Evolutionary conservation across 495 filamentous ascomycete genomes (phyloP), one percentile per base, ranked within the genome.

Genomic region (Penicillium arizonense): DNA sequence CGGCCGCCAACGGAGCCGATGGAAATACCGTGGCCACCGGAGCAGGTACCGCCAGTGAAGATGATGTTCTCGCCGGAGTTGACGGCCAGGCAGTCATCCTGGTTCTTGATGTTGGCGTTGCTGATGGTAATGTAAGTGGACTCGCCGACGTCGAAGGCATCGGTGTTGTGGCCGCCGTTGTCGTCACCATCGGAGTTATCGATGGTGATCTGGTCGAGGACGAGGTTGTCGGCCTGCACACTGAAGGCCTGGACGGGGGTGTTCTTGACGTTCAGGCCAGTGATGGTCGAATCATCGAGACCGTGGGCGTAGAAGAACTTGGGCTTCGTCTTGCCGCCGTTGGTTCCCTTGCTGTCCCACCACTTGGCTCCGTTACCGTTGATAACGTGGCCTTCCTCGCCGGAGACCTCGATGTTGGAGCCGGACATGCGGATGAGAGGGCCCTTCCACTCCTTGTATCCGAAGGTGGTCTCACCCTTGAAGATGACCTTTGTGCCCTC

Each of bases 1-100:
- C 83, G 79, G 5, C 80, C 81, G 34, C 86, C 85, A 16, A 89
- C 81, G 14, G 80, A 85, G n/a, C 86, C 85, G 53, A 89, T 87
- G 47, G 80, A 84, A 11, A 87, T 67, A n/a, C 84, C 84, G 63
- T 87, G 84, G n/a, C 83, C 83, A 10, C 83, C 83, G 32, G 71
- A 77, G 71, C 80, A 80, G 47, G 62, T 64, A 14, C 75, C 78
- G n/a, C 75, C 72, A 12, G 73, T 77, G 65, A 85, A 82, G 10
- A 70, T 65, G 56, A 85, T 82, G 59, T 78, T 75, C 73, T 46
- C 37, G 44, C 83, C 83, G 1, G 78, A 83, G 68, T 84, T 86
- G 59, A 87, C 64, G 14, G 82, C 83, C 10, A 87, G 59, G 56
- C 83, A 87, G 63, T 86, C 83, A 49, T 86, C 82, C 68, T 86